Evolutionary conservation across 305 asterid genomes (phyloP).

Genomic region (Fraxinus xanthoxyloides): DNA sequence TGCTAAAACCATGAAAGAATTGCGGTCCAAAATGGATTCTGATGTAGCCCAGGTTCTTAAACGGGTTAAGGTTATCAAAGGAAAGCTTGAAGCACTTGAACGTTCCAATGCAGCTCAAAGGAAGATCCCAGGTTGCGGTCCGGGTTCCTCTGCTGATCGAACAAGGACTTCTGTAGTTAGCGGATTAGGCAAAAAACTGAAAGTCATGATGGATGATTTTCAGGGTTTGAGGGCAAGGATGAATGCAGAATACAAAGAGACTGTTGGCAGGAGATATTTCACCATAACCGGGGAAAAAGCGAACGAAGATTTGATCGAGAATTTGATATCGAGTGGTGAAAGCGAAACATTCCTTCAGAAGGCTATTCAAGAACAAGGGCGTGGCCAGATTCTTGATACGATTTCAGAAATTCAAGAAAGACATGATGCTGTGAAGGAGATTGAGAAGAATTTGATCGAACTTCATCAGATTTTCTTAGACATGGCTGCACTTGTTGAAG

Average conservation of each 20-base stretch:
- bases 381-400: slow-evolving; percentile 62
- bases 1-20: slow-evolving; percentile 56
- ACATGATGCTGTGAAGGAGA: slow-evolving; percentile 72
- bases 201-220: slow-evolving; percentile 74
- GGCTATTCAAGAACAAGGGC: slow-evolving; percentile 76
- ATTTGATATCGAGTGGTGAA: slow-evolving; percentile 63
- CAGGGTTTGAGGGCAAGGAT: slow-evolving; percentile 62
- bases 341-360: slow-evolving; percentile 62
- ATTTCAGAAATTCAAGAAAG: slow-evolving; percentile 74
- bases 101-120: slow-evolving; percentile 50
- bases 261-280: slow-evolving; percentile 68
- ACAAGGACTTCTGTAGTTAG: slow-evolving; percentile 67
- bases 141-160: slow-evolving; percentile 69
- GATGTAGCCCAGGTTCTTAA: slow-evolving; percentile 61
- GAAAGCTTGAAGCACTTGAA: slow-evolving; percentile 66
- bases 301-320: slow-evolving; percentile 55
- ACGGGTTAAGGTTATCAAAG: slow-evolving; percentile 54
- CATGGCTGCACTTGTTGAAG: slow-evolving; percentile 78
- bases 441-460: slow-evolving; percentile 68
- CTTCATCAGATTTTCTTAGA: slow-evolving; percentile 77
- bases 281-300: slow-evolving; percentile 69
- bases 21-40: slow-evolving; percentile 60
- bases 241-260: slow-evolving; percentile 76
- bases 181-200: slow-evolving; percentile 70
- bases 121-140: slow-evolving; percentile 58